These are phyloP conservation scores for Sambucus nigra DNA, from an alignment of 129 eudicot species.

Conservation along the genomic window DNA sequence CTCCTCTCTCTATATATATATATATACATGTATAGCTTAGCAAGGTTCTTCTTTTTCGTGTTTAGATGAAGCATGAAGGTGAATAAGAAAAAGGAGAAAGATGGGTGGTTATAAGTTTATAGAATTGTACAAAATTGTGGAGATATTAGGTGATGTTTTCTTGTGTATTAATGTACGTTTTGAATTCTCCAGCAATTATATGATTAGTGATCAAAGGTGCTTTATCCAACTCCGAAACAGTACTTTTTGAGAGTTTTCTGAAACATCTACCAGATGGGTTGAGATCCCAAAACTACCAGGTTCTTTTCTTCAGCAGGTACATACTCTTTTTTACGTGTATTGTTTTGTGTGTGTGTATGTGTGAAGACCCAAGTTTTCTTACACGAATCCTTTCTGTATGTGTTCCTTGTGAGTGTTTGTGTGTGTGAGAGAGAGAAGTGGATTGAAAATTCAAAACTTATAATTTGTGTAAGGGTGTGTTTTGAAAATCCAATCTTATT, in stretches of 20 bases:
- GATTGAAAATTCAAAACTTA: too few relatives aligned
- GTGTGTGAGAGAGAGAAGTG: conserved; percentile 8
- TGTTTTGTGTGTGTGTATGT: too few relatives aligned
- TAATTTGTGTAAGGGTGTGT: too few relatives aligned
- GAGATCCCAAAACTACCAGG: not conserved
- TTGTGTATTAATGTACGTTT: not conserved
- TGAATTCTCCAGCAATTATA: not conserved
- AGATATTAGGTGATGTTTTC: not conserved
- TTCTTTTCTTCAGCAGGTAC: conserved; percentile 7
- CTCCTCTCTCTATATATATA: not conserved
- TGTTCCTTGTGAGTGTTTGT: too few relatives aligned
- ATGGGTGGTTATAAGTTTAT: not conserved
- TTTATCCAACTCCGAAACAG: too few relatives aligned
- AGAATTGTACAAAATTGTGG: not conserved
- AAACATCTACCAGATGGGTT: conserved; percentile 8
- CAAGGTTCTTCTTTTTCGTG: too few relatives aligned
- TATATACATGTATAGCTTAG: not conserved
- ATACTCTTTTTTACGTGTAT: too few relatives aligned
- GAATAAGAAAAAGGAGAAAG: not conserved
- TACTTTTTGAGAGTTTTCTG: conserved; percentile 1
- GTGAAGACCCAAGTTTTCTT: too few relatives aligned
- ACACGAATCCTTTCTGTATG: too few relatives aligned
- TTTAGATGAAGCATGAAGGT: too few relatives aligned
- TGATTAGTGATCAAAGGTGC: too few relatives aligned
- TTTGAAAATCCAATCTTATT: too few relatives aligned